phyloP scores from a whole-genome alignment of 768 basidiomycete species.

The Pleurotus sapidus region DNA sequence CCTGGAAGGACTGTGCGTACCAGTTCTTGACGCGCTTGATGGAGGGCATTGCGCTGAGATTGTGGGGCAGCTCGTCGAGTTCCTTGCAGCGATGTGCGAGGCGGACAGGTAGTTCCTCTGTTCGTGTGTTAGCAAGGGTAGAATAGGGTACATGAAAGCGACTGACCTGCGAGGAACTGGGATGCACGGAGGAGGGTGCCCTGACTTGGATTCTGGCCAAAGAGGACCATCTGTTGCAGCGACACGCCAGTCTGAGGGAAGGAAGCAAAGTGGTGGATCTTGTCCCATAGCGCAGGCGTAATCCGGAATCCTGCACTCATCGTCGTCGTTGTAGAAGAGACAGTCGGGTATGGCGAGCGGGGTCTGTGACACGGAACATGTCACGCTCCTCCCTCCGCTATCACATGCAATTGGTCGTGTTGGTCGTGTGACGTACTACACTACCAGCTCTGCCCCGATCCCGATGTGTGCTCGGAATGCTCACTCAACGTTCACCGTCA shows the following conservation, averaged over 20 bases:
- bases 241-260: constrained; percentile 96
- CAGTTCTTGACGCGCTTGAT: constrained; percentile 96
- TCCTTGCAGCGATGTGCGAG: constrained; percentile 96
- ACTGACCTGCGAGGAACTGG: constrained; percentile 77
- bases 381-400: too few relatives aligned
- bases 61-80: constrained; percentile 90
- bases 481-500: too few relatives aligned
- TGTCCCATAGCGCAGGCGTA: constrained; percentile 79
- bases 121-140: neutral
- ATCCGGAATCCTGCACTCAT: constrained; percentile 72
- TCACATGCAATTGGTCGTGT: too few relatives aligned
- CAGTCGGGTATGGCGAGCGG: too few relatives aligned
- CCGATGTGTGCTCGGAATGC: too few relatives aligned
- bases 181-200: constrained; percentile 92
- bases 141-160: neutral
- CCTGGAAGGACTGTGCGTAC: constrained; percentile 99
- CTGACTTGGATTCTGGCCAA: constrained; percentile 94
- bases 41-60: constrained; percentile 85
- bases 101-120: constrained; percentile 93
- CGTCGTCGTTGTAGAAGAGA: too few relatives aligned
- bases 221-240: constrained; percentile 95
- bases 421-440: too few relatives aligned
- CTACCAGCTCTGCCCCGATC: too few relatives aligned
- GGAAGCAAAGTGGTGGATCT: constrained; percentile 86
- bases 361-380: too few relatives aligned